A percentile compares a stretch with the other conserved stretches of the same genome.
phyloP scores from a whole-genome alignment of 768 basidiomycete genomes.

The Lactarius quietus region DNA sequence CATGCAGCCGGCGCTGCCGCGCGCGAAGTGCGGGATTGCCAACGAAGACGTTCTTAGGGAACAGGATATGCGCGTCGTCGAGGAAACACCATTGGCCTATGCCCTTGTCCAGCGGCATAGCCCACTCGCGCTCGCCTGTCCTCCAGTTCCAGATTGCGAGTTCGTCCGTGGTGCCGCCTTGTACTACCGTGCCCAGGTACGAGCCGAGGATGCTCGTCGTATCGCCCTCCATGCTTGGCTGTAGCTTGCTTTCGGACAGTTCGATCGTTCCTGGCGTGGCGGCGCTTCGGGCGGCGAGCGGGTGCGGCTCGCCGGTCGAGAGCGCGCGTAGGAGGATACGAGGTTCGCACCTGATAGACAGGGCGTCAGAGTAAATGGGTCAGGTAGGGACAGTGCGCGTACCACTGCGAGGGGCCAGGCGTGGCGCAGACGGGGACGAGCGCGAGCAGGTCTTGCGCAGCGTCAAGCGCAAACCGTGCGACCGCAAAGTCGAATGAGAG shows the following conservation, averaged over 20 bases:
- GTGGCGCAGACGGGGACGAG: neutral
- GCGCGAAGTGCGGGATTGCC: neutral
- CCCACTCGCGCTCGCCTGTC: neutral
- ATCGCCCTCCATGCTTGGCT: neutral
- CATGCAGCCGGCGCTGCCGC: conserved; percentile 1
- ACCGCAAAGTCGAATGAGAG: neutral
- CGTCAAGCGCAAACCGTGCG: neutral
- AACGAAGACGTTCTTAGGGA: conserved; percentile 1
- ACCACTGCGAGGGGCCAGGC: neutral
- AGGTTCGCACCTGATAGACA: conserved; percentile 1
- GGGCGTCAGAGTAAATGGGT: neutral
- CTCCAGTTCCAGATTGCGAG: conserved; percentile 15
- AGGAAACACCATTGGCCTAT: conserved; percentile 12
- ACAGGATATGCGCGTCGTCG: conserved; percentile 9
- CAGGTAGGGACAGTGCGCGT: neutral
- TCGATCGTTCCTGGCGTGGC: neutral
- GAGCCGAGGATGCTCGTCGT: conserved; percentile 2
- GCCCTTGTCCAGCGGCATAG: conserved; percentile 5
- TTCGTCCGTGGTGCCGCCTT: neutral
- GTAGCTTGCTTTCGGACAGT: neutral
- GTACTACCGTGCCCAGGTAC: neutral
- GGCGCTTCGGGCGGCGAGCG: neutral
- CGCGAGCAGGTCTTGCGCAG: neutral
- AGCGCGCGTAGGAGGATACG: conserved; percentile 4
- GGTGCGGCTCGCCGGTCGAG: conserved; percentile 1